Evolutionary conservation across 345 rosid genomes (phyloP), one percentile per base, ranked within the genome.

Genomic region (Camelina laxa): DNA sequence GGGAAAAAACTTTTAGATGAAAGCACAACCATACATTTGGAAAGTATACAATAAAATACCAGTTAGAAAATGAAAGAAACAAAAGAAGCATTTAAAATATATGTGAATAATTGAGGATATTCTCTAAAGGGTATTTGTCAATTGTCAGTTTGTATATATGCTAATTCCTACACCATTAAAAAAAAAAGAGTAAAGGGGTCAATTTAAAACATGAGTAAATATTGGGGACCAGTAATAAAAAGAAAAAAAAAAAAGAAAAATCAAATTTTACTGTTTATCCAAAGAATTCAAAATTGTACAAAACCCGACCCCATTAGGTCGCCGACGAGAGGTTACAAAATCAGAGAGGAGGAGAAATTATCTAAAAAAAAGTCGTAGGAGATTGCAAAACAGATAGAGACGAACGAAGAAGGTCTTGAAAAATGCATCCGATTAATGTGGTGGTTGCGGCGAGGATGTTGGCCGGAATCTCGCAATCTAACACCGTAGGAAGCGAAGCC

Each of bases 401-500:
- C 36, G 55, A 56, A n/a, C 9, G 59, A 14, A 16, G 54, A 17
- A 1, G 16, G 53, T 17, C 54, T 9, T 24, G 22, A 6, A 4
- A 76, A 33, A 86, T 90, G 96, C 92, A 82, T 19, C 80, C 76
- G 14, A n/a, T 90, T 36, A 88, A 83, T 63, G 95, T 84, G 68
- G 67, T 83, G 66, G 21, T 80, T 66, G 83, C 90, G 81, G 73
- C 84, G 73, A 80, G 90, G 82, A 81, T 87, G 82, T 19, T 87
- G 82, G 44, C 82, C 31, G 9, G 54, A 19, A 53, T 74, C 21
- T 78, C 65, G 38, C 80, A 74, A 41, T 61, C 82, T 10, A 65
- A 48, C 51, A 61, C 57, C 58, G 56, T 48, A 49, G 73, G n/a
- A 6, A 73, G 35, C 16, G 91, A 54, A 6, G 85, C 76, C 6